phyloP scores from a whole-genome alignment of 345 rosid species.

The Balakata baccata region DNA sequence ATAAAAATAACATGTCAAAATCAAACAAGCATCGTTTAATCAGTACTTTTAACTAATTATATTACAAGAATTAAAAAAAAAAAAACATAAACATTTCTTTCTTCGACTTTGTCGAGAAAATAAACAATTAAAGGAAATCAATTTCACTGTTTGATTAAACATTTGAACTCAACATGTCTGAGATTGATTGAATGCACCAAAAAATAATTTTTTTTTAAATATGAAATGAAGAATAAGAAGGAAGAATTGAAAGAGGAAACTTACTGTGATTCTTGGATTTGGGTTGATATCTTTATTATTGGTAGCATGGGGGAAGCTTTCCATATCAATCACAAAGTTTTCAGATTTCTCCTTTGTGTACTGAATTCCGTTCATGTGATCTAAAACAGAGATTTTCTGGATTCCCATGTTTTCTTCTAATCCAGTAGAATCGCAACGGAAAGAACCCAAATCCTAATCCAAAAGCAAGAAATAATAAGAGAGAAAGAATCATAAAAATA shows the following conservation, averaged over 20 bases:
- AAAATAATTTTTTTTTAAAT: no score
- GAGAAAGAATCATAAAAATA: background rate
- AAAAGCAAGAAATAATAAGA: background rate
- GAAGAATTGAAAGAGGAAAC: constrained; percentile 5
- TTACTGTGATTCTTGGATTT: constrained; percentile 53
- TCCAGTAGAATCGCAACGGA: background rate
- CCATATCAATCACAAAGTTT: constrained; percentile 69
- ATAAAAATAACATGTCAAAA: background rate
- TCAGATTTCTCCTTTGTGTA: constrained; percentile 46
- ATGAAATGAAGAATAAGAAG: no score
- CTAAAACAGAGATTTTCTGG: constrained; percentile 40
- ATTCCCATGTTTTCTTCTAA: constrained; percentile 25
- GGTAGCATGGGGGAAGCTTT: constrained; percentile 42
- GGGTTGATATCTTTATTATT: constrained; percentile 39
- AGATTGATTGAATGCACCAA: no score
- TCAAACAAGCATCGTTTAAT: background rate
- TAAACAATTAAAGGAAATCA: no score
- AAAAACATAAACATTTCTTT: no score
- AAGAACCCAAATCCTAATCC: constrained; percentile 16
- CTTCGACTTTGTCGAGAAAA: no score
- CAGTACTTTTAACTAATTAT: background rate
- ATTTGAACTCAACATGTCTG: no score
- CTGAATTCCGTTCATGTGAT: constrained; percentile 50
- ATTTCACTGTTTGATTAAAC: no score
- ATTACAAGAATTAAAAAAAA: no score